Evolutionary conservation across 1,284 basidiomycete species (phyloP), one percentile per base, ranked within the genome.

Genomic region (Rhodotorula sp.): DNA sequence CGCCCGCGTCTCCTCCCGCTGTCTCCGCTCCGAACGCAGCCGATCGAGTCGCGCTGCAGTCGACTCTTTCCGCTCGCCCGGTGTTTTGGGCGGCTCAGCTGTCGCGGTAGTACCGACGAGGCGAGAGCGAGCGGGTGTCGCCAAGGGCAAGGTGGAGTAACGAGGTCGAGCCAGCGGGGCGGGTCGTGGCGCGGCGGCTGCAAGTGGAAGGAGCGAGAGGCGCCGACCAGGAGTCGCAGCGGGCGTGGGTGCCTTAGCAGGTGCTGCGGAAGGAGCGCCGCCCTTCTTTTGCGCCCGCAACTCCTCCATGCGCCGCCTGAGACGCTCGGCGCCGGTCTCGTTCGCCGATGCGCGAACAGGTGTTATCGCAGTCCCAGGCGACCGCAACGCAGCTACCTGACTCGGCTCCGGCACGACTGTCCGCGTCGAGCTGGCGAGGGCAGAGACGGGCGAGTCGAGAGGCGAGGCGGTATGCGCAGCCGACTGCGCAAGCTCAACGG

Each of bases 51-150:
- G 46, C 0, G 58, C 64, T 3, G 53, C 52, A 9, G 68, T 70
- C 57, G 68, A 57, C 24, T 66, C 68, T 46, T 70, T 70, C 20
- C 68, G 60, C 49, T 70, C 68, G 32, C 68, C 68, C 0, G 68
- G 68, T 8, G 68, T 70, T 22, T 46, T 57, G 1, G 64, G 59
- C 19, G 15, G 24, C 2, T 15, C 34, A 2, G 29, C 3, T 24
- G n/a, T 56, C 61, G 22, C 15, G 24, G 17, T 19, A 8, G 55
- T 34, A 39, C 24, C 24, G 10, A 20, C 29, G 19, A 51, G 27
- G 6, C 56, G 44, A 4, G 58, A 48, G 46, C 20, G 32, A 19
- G 54, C 15, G n/a, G 29, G 8, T 0, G 46, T 8, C 1, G 36
- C 15, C 2, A 39, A 10, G 7, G 52, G 58, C 7, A 60, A 46